These are phyloP conservation scores for Ogataea paraovalis DNA, from an alignment of 805 yeast genomes.

Conservation along the genomic window DNA sequence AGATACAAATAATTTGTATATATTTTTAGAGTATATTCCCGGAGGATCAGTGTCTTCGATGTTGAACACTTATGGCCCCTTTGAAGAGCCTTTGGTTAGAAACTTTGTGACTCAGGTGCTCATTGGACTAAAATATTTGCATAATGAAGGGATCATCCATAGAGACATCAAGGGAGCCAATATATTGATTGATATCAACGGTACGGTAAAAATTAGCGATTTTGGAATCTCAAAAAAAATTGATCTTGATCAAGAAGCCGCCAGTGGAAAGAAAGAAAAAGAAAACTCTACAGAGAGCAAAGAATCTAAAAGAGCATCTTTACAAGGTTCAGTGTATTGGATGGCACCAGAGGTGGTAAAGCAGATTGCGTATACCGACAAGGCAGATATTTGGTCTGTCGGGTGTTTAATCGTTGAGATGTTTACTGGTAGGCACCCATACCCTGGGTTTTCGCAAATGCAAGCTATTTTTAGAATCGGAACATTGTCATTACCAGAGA, in stretches of 20 bases:
- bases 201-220: conserved; percentile 61
- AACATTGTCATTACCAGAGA: conserved; percentile 71
- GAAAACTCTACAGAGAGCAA: conserved; percentile 36
- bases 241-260: conserved; percentile 10
- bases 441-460: conserved; percentile 92
- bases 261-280: conserved; percentile 18
- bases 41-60: conserved; percentile 49
- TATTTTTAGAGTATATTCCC: conserved; percentile 56
- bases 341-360: conserved; percentile 99
- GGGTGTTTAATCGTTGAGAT: conserved; percentile 93
- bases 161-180: conserved; percentile 66
- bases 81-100: conserved; percentile 55
- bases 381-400: conserved; percentile 96
- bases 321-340: conserved; percentile 96
- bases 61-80: conserved; percentile 56
- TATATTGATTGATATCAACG: conserved; percentile 53
- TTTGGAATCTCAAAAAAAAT: conserved; percentile 64
- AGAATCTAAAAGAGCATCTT: conserved; percentile 64
- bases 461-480: conserved; percentile 96
- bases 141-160: conserved; percentile 55
- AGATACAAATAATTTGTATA: conserved; percentile 67
- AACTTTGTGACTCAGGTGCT: conserved; percentile 53
- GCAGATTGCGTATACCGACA: conserved; percentile 84
- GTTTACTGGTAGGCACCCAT: conserved; percentile 95
- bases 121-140: conserved; percentile 53